Conservation (phyloP, 345 rosid species). For the Physaria fendleri region DNA sequence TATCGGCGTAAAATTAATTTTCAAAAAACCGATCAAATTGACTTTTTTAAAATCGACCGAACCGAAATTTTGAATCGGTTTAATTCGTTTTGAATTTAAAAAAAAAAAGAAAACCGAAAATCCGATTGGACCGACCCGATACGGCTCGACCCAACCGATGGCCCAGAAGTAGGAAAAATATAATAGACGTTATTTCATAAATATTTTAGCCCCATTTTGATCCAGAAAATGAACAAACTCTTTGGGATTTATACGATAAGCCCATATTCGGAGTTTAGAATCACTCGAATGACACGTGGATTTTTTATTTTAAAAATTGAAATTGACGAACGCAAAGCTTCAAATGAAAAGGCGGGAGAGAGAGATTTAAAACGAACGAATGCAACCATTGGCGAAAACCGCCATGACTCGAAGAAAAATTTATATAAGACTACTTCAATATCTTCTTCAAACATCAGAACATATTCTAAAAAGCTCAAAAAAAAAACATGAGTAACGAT, state of each 20-base stretch:
- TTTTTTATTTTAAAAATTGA: neutral
- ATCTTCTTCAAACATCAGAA: fast-evolving
- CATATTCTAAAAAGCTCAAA: fast-evolving
- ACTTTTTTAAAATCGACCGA: too few relatives aligned
- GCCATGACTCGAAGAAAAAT: slow-evolving; percentile 1
- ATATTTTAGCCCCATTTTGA: too few relatives aligned
- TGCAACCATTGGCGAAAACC: slow-evolving; percentile 1
- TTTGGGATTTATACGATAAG: slow-evolving; percentile 5
- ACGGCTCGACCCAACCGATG: too few relatives aligned
- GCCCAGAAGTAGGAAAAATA: too few relatives aligned
- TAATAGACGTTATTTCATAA: too few relatives aligned
- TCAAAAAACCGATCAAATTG: too few relatives aligned
- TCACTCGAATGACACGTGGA: neutral
- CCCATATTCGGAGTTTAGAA: neutral
- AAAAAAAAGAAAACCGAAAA: too few relatives aligned
- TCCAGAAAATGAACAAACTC: too few relatives aligned
- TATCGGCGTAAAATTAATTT: too few relatives aligned
- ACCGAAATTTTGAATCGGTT: too few relatives aligned
- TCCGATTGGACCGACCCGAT: too few relatives aligned
- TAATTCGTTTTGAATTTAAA: too few relatives aligned
- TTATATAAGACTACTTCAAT: neutral
- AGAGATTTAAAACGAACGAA: neutral
- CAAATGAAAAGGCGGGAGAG: slow-evolving; percentile 21
- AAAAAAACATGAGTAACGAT: neutral
- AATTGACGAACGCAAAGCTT: slow-evolving; percentile 4